Base-by-base conservation (phyloP, 495 filamentous ascomycete genomes). In the Penicillium taxi region DNA sequence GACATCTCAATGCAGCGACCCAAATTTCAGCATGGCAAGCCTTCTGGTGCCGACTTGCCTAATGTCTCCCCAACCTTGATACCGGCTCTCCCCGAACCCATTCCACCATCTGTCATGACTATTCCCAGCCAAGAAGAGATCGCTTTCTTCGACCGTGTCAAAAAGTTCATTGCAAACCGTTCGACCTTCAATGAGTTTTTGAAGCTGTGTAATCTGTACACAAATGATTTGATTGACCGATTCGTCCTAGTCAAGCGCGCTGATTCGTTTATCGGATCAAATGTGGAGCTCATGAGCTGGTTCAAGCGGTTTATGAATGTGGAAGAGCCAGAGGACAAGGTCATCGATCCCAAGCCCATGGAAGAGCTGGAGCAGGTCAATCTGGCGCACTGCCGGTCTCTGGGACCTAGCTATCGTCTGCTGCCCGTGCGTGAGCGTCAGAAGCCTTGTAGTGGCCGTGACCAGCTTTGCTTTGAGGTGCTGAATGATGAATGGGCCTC, bases 401-500 rank as follows among this genome's bases (percentile, higher is more conserved):
- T 91, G 14, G 91, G 91, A 4, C 93, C 90, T 5, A 96, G 91
- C 60, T 99, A 99, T 52, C 78, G 93, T 19, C 70, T 96, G 13
- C 70, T 99, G 1, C 93, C 93, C 11, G 89, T 84, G 58, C 69
- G 86, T 31, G 91, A 96, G 57, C 77, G 85, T 4, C 75, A 86
- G 26, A 86, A 89, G 61, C 72, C 78, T 1, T 99, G 93, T 65
- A 85, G 82, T 50, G 93, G 93, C 12, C 82, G 93, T 24, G 93
- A 99, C 55, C 84, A 91, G 57, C 79, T 96, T 45, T 99, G 93
- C 56, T 74, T 81, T 37, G 72, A 76, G 28, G 91, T 96, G 1
- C 72, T 99, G 28, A 99, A 99, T 40, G 91, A 99, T 50, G 84
- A 94, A 43, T 99, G 93, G 93, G 91, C 89, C 2, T 96, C 89